A percentile compares a stretch with the other conserved stretches of the same genome.
These are phyloP conservation scores for Panaeolus cyanescens DNA, from an alignment of 768 basidiomycete genomes.

Conservation along the genomic window DNA sequence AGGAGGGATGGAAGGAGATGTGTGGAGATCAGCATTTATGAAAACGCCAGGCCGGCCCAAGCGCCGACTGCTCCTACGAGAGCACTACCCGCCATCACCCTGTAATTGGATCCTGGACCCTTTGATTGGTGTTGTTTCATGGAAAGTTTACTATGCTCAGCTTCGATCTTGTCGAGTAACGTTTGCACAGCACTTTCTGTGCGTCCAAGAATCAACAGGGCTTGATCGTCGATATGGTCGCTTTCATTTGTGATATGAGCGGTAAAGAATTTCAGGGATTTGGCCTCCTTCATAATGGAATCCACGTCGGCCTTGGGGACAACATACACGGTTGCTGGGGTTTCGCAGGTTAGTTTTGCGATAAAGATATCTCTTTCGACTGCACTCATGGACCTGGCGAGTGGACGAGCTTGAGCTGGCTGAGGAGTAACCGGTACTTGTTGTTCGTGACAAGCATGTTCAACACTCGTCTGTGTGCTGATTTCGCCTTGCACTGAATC, in stretches of 20 bases:
- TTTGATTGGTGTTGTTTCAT: slow-evolving; percentile 10
- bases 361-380: slow-evolving; percentile 56
- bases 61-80: slow-evolving; percentile 63
- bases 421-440: slow-evolving; percentile 9
- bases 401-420: slow-evolving; percentile 25
- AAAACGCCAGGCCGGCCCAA: slow-evolving; percentile 58
- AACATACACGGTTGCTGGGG: slow-evolving; percentile 50
- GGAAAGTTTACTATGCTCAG: slow-evolving; percentile 24
- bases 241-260: slow-evolving; percentile 39
- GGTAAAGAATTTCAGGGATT: slow-evolving; percentile 43
- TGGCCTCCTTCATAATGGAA: slow-evolving; percentile 39
- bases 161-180: slow-evolving; percentile 35
- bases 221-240: slow-evolving; percentile 34
- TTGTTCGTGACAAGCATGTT: slow-evolving; percentile 9
- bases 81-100: slow-evolving; percentile 55
- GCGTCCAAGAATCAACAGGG: slow-evolving; percentile 56
- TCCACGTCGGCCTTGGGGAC: slow-evolving; percentile 47
- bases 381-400: slow-evolving; percentile 51
- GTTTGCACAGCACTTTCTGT: slow-evolving; percentile 47
- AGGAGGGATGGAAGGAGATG: not conserved
- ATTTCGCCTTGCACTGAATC: not conserved
- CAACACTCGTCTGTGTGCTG: not conserved
- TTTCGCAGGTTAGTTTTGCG: slow-evolving; percentile 40
- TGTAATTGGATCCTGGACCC: slow-evolving; percentile 23
- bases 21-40: slow-evolving; percentile 21